phyloP scores from a whole-genome alignment of 2,329 filamentous ascomycete species.

The Sclerotinia borealis region DNA sequence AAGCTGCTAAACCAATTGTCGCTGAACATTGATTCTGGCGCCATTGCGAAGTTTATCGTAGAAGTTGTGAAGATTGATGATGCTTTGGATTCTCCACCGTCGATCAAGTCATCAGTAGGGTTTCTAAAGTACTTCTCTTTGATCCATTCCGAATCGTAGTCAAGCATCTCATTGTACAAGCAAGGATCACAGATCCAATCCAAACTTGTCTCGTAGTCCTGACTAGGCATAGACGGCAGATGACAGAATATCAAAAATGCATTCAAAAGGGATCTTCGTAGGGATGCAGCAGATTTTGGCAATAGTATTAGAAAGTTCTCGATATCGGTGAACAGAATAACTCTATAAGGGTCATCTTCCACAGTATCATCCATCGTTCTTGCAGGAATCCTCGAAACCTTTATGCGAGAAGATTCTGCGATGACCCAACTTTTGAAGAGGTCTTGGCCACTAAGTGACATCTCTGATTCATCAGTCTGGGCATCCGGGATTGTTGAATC shows the following conservation, averaged over 20 bases:
- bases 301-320: constrained; percentile 53
- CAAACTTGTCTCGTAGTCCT: constrained; percentile 23
- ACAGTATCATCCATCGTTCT: constrained; percentile 66
- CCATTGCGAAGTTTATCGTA: constrained; percentile 27
- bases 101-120: background rate
- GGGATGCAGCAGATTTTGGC: constrained; percentile 35
- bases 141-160: constrained; percentile 19
- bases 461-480: constrained; percentile 18
- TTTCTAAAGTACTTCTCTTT: constrained; percentile 9
- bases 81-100: constrained; percentile 21
- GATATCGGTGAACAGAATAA: constrained; percentile 76
- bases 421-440: constrained; percentile 41
- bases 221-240: constrained; percentile 46
- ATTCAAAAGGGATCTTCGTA: constrained; percentile 51
- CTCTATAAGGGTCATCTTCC: constrained; percentile 76
- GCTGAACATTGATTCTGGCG: constrained; percentile 50
- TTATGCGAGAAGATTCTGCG: constrained; percentile 47
- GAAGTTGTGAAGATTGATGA: constrained; percentile 22
- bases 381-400: constrained; percentile 55
- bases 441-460: constrained; percentile 18
- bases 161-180: constrained; percentile 38
- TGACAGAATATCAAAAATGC: constrained; percentile 65
- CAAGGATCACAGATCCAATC: constrained; percentile 48
- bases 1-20: constrained; percentile 12
- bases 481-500: constrained; percentile 17